Conservation (phyloP, 306 rosid species). For the Trifolium repens region DNA sequence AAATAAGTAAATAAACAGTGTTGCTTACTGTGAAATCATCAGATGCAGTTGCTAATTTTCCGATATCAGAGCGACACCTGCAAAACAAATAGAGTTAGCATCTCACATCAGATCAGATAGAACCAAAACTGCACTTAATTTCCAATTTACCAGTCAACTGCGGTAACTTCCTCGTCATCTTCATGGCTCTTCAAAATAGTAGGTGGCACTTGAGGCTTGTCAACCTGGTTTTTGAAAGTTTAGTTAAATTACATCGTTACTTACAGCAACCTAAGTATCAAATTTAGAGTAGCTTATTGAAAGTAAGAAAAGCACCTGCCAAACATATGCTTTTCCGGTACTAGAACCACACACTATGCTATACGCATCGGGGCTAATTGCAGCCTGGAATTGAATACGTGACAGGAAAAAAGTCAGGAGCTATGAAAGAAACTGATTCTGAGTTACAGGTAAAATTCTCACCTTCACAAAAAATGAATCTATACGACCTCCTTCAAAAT, state of each 20-base stretch:
- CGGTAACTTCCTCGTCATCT: conserved; percentile 81
- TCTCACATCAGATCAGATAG: conserved; percentile 6
- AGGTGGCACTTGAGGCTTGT: conserved; percentile 68
- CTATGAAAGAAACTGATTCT: conserved; percentile 1
- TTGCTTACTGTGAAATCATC: conserved; percentile 86
- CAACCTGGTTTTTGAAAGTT: conserved; percentile 60
- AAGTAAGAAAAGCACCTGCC: conserved; percentile 69
- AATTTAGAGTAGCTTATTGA: conserved; percentile 11
- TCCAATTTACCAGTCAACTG: conserved; percentile 76
- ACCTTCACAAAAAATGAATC: conserved; percentile 93
- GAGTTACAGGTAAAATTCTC: conserved; percentile 31
- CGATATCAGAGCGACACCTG: conserved; percentile 79
- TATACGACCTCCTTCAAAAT: conserved; percentile 78
- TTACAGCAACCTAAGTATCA: conserved; percentile 3
- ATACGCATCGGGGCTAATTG: conserved; percentile 85
- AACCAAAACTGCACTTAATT: conserved; percentile 36
- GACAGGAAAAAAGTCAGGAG: conserved; percentile 11
- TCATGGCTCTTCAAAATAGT: conserved; percentile 64
- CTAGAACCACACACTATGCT: conserved; percentile 88
- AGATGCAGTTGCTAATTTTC: conserved; percentile 82
- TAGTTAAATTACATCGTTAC: conserved; percentile 29
- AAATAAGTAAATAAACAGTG: background rate
- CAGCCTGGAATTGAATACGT: conserved; percentile 62
- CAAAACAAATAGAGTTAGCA: conserved; percentile 25
- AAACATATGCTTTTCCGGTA: conserved; percentile 77